Base-by-base conservation (phyloP, 176 grass and related monocot genomes). In the Luzula sylvatica region DNA sequence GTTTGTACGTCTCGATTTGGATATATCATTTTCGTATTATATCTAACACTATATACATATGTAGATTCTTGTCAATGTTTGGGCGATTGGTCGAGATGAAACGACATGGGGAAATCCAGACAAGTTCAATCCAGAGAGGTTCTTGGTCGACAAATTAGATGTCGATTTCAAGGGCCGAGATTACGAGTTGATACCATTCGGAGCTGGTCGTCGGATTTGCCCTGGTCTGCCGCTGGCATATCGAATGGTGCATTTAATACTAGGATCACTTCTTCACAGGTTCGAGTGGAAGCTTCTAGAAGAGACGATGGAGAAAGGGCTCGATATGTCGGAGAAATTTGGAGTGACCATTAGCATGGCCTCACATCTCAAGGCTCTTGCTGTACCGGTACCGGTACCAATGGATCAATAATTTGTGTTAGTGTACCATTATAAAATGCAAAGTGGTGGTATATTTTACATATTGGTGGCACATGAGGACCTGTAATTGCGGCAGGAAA, bases 11-110 rank as follows among this genome's bases (percentile, higher is more conserved):
- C n/a, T n/a, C n/a, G n/a, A n/a, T n/a, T n/a, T n/a, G n/a, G 30
- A 35, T 9, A 35, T 35, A 35, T 35, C 9, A 35, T 35, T 35
- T 4, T 35, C 9, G 30, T 7, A 4, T 35, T 35, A 35, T 2
- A 35, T 35, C 7, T 35, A 35, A 35, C 15, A 4, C 9, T 12
- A 46, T 15, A 46, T 46, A 4, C 0, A 17, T 14, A 11, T 48
- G n/a, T 43, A 62, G 58, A 4, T 62, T 12, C 58, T 72, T 8
- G 46, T 82, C 48, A 82, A 82, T 18, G 22, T 72, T 14, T 82
- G 72, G 79, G 79, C 52, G 0, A 76, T 76, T 1, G 30, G 79
- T 25, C 38, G 72, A 20, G 54, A 76, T 1, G 27, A 15, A 16
- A 7, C 15, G 3, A 40, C 59, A 0, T 82, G 72, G 79, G 16